These are phyloP conservation scores for Fomitiporia mediterranea DNA, from an alignment of 1,284 basidiomycete genomes.

Conservation along the genomic window DNA sequence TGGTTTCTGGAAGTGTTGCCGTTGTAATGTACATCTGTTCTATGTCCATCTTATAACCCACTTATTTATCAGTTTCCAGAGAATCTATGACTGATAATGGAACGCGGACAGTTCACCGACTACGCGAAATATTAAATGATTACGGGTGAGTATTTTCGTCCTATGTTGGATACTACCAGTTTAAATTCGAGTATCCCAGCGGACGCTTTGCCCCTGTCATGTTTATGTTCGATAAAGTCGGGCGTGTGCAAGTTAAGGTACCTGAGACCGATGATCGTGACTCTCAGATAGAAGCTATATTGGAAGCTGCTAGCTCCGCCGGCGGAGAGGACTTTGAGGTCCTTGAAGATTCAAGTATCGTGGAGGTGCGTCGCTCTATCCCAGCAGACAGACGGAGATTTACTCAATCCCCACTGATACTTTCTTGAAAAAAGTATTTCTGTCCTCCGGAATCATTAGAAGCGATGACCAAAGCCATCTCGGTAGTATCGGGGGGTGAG, in stretches of 20 bases:
- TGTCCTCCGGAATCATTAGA: constrained; percentile 20
- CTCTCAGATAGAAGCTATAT: constrained; percentile 31
- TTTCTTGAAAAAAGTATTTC: constrained; percentile 12
- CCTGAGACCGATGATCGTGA: constrained; percentile 25
- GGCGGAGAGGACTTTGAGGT: constrained; percentile 42
- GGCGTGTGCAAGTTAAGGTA: constrained; percentile 54
- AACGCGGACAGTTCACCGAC: constrained; percentile 61
- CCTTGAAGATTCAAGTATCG: constrained; percentile 44
- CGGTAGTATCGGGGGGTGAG: constrained; percentile 6
- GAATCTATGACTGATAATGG: constrained; percentile 76
- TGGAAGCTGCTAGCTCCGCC: constrained; percentile 33
- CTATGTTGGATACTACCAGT: not conserved
- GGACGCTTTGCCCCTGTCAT: constrained; percentile 68
- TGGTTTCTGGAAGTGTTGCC: constrained; percentile 65
- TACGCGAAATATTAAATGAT: constrained; percentile 56
- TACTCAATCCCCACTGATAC: not conserved
- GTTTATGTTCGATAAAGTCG: constrained; percentile 73
- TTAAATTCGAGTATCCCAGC: constrained; percentile 38
- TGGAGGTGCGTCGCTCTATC: constrained; percentile 13
- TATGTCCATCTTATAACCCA: not conserved
- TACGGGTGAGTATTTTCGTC: constrained; percentile 45
- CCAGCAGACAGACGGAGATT: not conserved
- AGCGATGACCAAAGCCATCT: constrained; percentile 28
- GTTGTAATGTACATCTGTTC: constrained; percentile 63
- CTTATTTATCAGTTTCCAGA: constrained; percentile 36